Evolutionary conservation across 345 rosid species (phyloP), one percentile per base, ranked within the genome.

Genomic region (Physaria fendleri): DNA sequence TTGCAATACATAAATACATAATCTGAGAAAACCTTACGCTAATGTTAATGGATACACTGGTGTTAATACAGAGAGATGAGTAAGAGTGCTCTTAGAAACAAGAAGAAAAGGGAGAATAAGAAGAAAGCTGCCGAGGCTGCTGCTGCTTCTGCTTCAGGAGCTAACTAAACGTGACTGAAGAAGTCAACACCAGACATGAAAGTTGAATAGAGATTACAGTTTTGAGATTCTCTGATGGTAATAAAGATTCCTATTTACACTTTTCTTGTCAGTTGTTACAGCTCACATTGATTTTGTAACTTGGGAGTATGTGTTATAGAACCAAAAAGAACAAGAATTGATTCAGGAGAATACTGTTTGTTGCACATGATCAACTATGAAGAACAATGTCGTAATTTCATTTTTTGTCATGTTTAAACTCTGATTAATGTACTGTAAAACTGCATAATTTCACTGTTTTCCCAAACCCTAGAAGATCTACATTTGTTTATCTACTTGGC

Each of bases 81-180:
- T 84, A 91, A 91, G 73, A 88, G 72, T 64, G 96, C 96, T 8
- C 79, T 84, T 29, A 85, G 33, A 64, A 91, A 88, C 92, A 91
- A 88, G 83, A 88, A 88, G 74, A 90, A 85, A 68, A 77, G 96
- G 59, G 96, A 87, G 69, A 91, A 86, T n/a, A n/a, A 86, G 79
- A 92, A 92, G 72, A 87, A 83, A 67, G 85, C 88, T 2, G 71
- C 85, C 0, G 85, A 77, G 55, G 75, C 71, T 15, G 53, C 16
- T 11, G 29, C 47, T 3, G 76, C 69, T 42, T n/a, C n/a, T n/a
- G 71, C 71, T 63, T 37, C 61, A 17, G 66, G 61, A 5, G 38
- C 62, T 43, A 69, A 38, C 40, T 42, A 60, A 22, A 43, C 73
- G 16, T 69, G 63, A 69, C 5, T 53, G 49, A 52, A 51, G 12